phyloP scores from a whole-genome alignment of 306 rosid species.

The Cicer yamashitae region DNA sequence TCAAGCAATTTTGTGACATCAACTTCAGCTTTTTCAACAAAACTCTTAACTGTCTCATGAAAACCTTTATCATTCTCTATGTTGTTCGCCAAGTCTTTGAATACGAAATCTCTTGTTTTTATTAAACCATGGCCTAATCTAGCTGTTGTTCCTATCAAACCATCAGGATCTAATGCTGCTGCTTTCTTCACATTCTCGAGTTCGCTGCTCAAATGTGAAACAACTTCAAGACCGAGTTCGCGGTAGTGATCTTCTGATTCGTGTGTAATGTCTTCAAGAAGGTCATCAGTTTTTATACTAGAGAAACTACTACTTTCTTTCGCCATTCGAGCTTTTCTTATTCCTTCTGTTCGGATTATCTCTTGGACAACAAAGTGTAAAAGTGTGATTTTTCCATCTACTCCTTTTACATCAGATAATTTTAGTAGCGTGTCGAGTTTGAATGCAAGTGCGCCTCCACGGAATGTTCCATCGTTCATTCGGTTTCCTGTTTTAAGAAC shows the following conservation, averaged over 20 bases:
- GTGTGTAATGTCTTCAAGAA: conserved; percentile 50
- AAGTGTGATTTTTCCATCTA: conserved; percentile 92
- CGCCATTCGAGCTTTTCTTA: conserved; percentile 64
- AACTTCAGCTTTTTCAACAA: conserved; percentile 72
- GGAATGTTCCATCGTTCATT: conserved; percentile 94
- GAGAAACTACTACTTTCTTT: conserved; percentile 66
- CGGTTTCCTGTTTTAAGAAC: conserved; percentile 99
- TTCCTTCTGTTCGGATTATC: conserved; percentile 89
- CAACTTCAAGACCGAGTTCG: conserved; percentile 73
- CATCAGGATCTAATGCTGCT: conserved; percentile 78
- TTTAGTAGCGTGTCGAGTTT: conserved; percentile 91
- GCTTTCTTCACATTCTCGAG: conserved; percentile 90
- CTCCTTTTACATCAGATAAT: conserved; percentile 90
- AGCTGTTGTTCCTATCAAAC: conserved; percentile 75
- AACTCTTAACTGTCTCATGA: conserved; percentile 57
- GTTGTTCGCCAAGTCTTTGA: conserved; percentile 51
- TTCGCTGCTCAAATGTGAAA: conserved; percentile 71
- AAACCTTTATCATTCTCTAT: conserved; percentile 56
- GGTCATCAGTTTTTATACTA: conserved; percentile 69
- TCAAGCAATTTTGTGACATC: conserved; percentile 60
- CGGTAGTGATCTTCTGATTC: conserved; percentile 73
- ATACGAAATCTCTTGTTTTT: conserved; percentile 65
- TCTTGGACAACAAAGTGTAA: conserved; percentile 93
- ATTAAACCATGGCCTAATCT: conserved; percentile 69
- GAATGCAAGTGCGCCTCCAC: conserved; percentile 96